Conservation (phyloP, 2,329 filamentous ascomycete genomes). For the Fusarium sp. region DNA sequence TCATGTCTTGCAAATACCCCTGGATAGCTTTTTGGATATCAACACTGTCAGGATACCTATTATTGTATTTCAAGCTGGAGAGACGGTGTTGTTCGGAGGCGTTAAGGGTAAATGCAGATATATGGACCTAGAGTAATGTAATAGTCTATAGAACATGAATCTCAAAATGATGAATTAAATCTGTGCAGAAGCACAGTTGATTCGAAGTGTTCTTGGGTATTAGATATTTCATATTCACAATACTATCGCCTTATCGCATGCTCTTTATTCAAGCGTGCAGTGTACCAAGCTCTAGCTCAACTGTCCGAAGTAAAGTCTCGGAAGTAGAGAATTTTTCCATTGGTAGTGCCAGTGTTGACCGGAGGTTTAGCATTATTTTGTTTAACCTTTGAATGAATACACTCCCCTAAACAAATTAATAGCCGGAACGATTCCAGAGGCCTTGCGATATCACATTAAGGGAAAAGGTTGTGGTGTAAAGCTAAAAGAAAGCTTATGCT, state of each 20-base stretch:
- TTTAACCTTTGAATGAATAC: too few relatives aligned
- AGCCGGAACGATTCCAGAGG: constrained; percentile 61
- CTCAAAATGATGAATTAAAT: neutral
- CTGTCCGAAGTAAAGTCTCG: too few relatives aligned
- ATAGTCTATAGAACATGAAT: neutral
- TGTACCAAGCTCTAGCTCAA: too few relatives aligned
- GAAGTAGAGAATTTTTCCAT: too few relatives aligned
- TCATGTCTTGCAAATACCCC: constrained; percentile 10
- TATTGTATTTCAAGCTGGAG: constrained; percentile 4
- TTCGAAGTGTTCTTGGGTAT: too few relatives aligned
- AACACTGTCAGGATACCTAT: constrained; percentile 9
- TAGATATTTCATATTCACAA: neutral
- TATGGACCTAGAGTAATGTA: neutral
- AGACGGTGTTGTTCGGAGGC: constrained; percentile 6
- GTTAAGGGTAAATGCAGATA: constrained; percentile 2
- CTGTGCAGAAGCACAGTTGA: neutral
- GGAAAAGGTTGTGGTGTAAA: constrained; percentile 47
- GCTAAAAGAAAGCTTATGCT: constrained; percentile 42
- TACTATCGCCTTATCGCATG: neutral
- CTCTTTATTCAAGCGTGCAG: too few relatives aligned
- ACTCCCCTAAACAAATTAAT: too few relatives aligned
- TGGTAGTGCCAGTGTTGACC: too few relatives aligned
- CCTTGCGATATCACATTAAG: constrained; percentile 58
- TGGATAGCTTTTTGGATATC: neutral
- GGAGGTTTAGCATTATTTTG: too few relatives aligned